These are phyloP conservation scores for Medakamo hakoo DNA, from an alignment of 139 green algal species.

Conservation along the genomic window DNA sequence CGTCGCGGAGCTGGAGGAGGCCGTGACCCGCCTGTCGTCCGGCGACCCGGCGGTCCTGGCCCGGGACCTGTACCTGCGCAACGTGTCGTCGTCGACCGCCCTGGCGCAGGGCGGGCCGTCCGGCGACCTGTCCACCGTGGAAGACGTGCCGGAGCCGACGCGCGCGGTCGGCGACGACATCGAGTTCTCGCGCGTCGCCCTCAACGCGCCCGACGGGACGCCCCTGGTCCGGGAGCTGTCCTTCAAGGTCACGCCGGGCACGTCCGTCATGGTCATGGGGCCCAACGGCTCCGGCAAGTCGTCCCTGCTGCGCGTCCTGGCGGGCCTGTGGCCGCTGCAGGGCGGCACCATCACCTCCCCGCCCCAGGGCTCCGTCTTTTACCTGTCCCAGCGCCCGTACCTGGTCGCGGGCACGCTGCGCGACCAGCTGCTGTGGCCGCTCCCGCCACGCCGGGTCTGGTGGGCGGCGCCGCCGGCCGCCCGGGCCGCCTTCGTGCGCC, in stretches of 20 bases:
- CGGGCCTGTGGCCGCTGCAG: slow-evolving; percentile 76
- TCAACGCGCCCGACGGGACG: slow-evolving; percentile 67
- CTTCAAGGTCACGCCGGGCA: slow-evolving; percentile 49
- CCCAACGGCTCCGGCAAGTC: slow-evolving; percentile 81
- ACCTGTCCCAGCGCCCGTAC: slow-evolving; percentile 75
- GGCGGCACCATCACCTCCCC: slow-evolving; percentile 29
- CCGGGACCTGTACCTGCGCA: slow-evolving; percentile 54
- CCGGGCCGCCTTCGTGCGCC: background rate
- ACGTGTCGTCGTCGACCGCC: slow-evolving; percentile 30
- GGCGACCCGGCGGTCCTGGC: slow-evolving; percentile 28
- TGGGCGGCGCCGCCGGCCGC: slow-evolving; percentile 10
- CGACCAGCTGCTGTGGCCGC: slow-evolving; percentile 81
- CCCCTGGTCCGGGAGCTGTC: slow-evolving; percentile 65
- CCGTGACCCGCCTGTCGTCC: slow-evolving; percentile 35
- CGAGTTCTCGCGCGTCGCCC: slow-evolving; percentile 48
- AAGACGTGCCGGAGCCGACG: slow-evolving; percentile 14
- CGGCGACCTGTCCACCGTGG: too few species aligned
- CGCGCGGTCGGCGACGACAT: slow-evolving; percentile 22
- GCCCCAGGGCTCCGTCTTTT: slow-evolving; percentile 53
- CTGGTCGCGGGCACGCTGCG: slow-evolving; percentile 57
- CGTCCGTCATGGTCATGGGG: slow-evolving; percentile 69
- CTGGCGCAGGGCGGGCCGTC: slow-evolving; percentile 12
- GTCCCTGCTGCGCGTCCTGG: slow-evolving; percentile 50
- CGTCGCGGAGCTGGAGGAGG: slow-evolving; percentile 83
- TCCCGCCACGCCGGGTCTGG: slow-evolving; percentile 46